A percentile compares a stretch with the other conserved stretches of the same genome.
These are phyloP conservation scores for Penicillium pulvis DNA, from an alignment of 495 filamentous ascomycete species.

Conservation along the genomic window DNA sequence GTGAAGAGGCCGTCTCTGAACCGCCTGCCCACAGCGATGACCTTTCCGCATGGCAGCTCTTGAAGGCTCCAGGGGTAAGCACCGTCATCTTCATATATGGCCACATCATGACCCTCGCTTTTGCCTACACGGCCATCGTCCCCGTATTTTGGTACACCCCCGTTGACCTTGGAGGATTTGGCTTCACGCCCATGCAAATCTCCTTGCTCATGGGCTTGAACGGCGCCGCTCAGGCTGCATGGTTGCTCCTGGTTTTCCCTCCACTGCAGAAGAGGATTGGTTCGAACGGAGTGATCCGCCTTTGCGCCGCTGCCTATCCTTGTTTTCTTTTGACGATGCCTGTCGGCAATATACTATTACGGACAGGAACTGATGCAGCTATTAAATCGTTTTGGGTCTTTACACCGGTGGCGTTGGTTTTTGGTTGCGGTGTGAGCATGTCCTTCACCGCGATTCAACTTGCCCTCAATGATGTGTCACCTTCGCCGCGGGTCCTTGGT, in stretches of 20 bases:
- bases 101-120: constrained; percentile 62
- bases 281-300: constrained; percentile 59
- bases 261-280: constrained; percentile 58
- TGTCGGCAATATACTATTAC: constrained; percentile 53
- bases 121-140: constrained; percentile 60
- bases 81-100: constrained; percentile 63
- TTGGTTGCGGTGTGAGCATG: constrained; percentile 66
- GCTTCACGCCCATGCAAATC: constrained; percentile 60
- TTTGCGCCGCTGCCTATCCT: constrained; percentile 57
- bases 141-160: constrained; percentile 66
- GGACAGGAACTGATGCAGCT: constrained; percentile 30
- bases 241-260: constrained; percentile 67
- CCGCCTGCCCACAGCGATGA: constrained; percentile 5
- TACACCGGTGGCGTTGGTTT: constrained; percentile 34
- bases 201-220: constrained; percentile 59
- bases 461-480: constrained; percentile 67
- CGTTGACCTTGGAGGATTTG: constrained; percentile 57
- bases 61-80: constrained; percentile 61
- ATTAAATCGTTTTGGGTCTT: constrained; percentile 57
- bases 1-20: constrained; percentile 9
- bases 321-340: constrained; percentile 57
- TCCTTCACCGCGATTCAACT: constrained; percentile 69
- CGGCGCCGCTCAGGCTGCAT: constrained; percentile 62
- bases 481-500: constrained; percentile 57
- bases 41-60: constrained; percentile 55